phyloP scores from a whole-genome alignment of 2,329 filamentous ascomycete genomes.

The Ambrosiella beaveri region DNA sequence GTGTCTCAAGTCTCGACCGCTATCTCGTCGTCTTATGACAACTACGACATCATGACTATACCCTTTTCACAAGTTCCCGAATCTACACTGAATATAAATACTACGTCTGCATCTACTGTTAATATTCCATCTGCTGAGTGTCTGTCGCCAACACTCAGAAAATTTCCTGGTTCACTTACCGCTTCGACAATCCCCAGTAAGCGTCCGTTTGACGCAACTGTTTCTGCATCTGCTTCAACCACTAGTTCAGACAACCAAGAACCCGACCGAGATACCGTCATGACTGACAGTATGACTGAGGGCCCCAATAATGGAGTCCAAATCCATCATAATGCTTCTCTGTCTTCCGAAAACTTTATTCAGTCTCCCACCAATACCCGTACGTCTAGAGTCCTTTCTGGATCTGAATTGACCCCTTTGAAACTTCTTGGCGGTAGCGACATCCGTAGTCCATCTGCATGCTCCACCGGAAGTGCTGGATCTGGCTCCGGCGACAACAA shows the following conservation, averaged over 20 bases:
- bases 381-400: slow-evolving; percentile 39
- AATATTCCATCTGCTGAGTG: background rate
- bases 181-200: slow-evolving; percentile 9
- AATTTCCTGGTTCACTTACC: slow-evolving; percentile 1
- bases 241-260: background rate
- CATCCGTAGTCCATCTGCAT: slow-evolving; percentile 14
- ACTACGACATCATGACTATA: slow-evolving; percentile 9
- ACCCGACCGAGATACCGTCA: slow-evolving; percentile 1
- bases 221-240: background rate
- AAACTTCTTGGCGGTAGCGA: slow-evolving; percentile 31
- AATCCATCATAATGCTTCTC: background rate
- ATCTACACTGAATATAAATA: slow-evolving; percentile 5
- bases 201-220: slow-evolving; percentile 7
- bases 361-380: slow-evolving; percentile 7
- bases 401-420: slow-evolving; percentile 38
- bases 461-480: slow-evolving; percentile 16
- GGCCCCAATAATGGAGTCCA: background rate
- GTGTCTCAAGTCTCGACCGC: background rate
- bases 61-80: slow-evolving; percentile 10
- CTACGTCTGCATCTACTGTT: slow-evolving; percentile 1
- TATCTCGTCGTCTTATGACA: background rate
- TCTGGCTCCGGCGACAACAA: slow-evolving; percentile 12
- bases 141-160: slow-evolving; percentile 3
- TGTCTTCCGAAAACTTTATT: slow-evolving; percentile 4
- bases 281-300: slow-evolving; percentile 10